Conservation (phyloP, 2,329 filamentous ascomycete species). For the Aspergillus oerlinghausenensis region DNA sequence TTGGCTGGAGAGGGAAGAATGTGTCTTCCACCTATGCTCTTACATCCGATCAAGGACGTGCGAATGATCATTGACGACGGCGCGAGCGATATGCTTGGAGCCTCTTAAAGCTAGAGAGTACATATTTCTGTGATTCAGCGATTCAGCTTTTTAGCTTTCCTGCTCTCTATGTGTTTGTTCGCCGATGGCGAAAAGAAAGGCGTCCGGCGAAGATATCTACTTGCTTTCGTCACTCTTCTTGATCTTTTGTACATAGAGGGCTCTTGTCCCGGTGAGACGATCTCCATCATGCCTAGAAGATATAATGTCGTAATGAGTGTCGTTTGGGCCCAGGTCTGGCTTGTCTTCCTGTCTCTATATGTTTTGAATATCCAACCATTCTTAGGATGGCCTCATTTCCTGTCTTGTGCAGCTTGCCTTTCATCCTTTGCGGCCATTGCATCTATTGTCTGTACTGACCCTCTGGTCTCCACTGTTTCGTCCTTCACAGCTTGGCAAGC, state of each 20-base stretch:
- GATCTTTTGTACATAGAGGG: neutral
- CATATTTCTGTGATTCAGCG: neutral
- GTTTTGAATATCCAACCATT: neutral
- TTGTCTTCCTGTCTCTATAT: neutral
- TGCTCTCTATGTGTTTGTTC: neutral
- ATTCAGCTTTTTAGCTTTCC: neutral
- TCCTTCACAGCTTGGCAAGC: neutral
- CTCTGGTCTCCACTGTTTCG: neutral
- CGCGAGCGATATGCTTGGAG: neutral
- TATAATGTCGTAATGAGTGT: neutral
- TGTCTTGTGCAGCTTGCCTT: neutral
- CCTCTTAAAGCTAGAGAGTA: neutral
- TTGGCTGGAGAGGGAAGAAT: slow-evolving; percentile 72
- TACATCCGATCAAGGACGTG: slow-evolving; percentile 82
- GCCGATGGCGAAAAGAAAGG: neutral
- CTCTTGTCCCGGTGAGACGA: neutral
- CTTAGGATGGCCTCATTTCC: too few relatives aligned
- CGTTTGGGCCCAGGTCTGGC: neutral
- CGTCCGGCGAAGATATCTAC: neutral
- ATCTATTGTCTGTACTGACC: too few relatives aligned
- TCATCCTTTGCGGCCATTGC: neutral
- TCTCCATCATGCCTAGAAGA: neutral
- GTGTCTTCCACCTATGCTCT: slow-evolving; percentile 83
- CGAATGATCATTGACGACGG: slow-evolving; percentile 48
- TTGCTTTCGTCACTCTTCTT: neutral